Conservation (phyloP, 768 basidiomycete genomes). For the Mycena alexandri region DNA sequence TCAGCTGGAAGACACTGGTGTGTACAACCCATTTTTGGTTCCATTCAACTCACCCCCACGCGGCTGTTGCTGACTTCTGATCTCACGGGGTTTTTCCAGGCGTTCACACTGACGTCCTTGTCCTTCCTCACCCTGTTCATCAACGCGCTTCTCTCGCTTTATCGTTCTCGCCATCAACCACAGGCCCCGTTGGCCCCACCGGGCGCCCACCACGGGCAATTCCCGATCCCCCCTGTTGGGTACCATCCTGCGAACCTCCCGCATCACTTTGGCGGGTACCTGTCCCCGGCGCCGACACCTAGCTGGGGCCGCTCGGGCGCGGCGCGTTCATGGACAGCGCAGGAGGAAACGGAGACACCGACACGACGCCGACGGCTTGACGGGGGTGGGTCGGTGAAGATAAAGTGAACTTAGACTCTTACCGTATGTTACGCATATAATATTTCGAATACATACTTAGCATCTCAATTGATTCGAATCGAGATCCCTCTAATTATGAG, state of each 20-base stretch:
- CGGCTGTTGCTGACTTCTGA: constrained; percentile 33
- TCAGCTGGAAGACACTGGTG: constrained; percentile 97
- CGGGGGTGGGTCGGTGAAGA: constrained; percentile 66
- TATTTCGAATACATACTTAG: constrained; percentile 2
- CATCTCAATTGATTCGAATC: constrained; percentile 13
- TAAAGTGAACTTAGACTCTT: constrained; percentile 53
- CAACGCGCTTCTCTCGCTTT: constrained; percentile 83
- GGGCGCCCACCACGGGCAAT: constrained; percentile 20
- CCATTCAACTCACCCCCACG: constrained; percentile 17
- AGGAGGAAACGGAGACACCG: constrained; percentile 60
- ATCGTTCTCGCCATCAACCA: constrained; percentile 75
- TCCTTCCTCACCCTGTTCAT: constrained; percentile 84
- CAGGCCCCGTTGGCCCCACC: constrained; percentile 32
- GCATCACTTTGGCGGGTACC: constrained; percentile 61
- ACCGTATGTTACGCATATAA: constrained; percentile 12
- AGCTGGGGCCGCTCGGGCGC: constrained; percentile 55
- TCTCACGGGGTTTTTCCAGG: constrained; percentile 52
- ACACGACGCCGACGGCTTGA: constrained; percentile 69
- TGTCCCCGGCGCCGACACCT: constrained; percentile 63
- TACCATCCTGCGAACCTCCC: constrained; percentile 54
- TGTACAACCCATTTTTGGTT: constrained; percentile 44
- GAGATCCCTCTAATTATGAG: too few relatives aligned
- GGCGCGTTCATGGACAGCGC: constrained; percentile 46
- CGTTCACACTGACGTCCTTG: constrained; percentile 81
- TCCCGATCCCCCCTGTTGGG: constrained; percentile 49